A percentile compares a stretch with the other conserved stretches of the same genome.
phyloP scores from a whole-genome alignment of 768 basidiomycete genomes.

The Leccinum ochraceum region DNA sequence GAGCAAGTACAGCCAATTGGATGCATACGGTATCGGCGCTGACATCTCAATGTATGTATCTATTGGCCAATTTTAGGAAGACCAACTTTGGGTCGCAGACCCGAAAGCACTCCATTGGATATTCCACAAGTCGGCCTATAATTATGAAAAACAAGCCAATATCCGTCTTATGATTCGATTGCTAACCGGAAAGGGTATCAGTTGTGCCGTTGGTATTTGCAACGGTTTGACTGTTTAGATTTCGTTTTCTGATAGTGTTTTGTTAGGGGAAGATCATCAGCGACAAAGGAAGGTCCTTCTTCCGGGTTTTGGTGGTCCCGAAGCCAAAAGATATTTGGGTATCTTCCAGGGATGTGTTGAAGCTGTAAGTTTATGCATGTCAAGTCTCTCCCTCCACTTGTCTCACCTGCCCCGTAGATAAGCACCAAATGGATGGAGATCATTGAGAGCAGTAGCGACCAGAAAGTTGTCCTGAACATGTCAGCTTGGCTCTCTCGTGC shows the following conservation, averaged over 20 bases:
- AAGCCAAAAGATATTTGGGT: constrained; percentile 50
- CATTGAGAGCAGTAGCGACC: no score
- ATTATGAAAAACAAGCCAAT: constrained; percentile 41
- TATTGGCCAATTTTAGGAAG: constrained; percentile 32
- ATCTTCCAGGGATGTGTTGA: constrained; percentile 34
- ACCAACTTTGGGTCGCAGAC: constrained; percentile 48
- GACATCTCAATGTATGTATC: not conserved
- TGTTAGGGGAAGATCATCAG: constrained; percentile 43
- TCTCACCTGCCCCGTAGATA: no score
- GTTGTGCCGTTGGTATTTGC: not conserved
- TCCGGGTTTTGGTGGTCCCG: constrained; percentile 53
- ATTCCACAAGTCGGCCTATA: constrained; percentile 44
- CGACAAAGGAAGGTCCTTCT: constrained; percentile 56
- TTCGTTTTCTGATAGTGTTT: not conserved
- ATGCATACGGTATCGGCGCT: not conserved
- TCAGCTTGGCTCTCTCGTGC: not conserved
- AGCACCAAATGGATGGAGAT: no score
- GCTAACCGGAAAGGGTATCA: not conserved
- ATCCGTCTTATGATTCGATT: constrained; percentile 13
- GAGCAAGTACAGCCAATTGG: constrained; percentile 16
- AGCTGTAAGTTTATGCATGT: no score
- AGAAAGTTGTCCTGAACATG: not conserved
- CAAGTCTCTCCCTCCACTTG: no score
- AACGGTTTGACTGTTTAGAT: not conserved
- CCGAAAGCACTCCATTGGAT: constrained; percentile 45